phyloP scores from a whole-genome alignment of 805 yeast species.

The Metschnikowia cubensis region DNA sequence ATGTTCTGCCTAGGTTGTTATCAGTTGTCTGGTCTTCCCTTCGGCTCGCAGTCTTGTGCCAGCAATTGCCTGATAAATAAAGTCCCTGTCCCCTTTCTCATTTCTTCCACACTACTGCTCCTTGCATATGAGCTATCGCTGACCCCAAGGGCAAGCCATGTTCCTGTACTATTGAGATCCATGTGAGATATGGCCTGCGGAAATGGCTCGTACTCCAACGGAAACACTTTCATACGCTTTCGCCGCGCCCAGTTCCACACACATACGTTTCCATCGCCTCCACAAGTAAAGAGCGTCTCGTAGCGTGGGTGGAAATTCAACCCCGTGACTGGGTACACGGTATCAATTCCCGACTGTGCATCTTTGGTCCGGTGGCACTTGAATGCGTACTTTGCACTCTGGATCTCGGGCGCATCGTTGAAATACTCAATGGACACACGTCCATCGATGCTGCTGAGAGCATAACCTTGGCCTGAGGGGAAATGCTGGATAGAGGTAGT shows the following conservation, averaged over 20 bases:
- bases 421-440: conserved; percentile 71
- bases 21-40: not conserved
- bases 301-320: conserved; percentile 38
- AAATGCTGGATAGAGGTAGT: conserved; percentile 52
- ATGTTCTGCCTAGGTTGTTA: too few relatives aligned
- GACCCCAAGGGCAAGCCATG: conserved; percentile 12
- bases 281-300: conserved; percentile 46
- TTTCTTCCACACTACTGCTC: not conserved
- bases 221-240: conserved; percentile 39
- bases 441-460: conserved; percentile 75
- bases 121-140: conserved; percentile 11
- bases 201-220: conserved; percentile 5
- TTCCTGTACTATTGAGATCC: conserved; percentile 14
- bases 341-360: conserved; percentile 31
- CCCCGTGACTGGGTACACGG: conserved; percentile 51
- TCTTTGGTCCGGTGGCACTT: conserved; percentile 64
- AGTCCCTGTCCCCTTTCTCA: not conserved
- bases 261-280: conserved; percentile 48
- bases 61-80: conserved; percentile 7
- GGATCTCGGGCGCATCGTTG: conserved; percentile 42
- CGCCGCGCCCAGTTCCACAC: conserved; percentile 47
- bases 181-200: conserved; percentile 12
- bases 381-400: conserved; percentile 60
- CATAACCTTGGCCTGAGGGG: conserved; percentile 55
- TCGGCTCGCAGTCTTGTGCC: conserved; percentile 12